Percentiles rank a stretch among this genome's conserved stretches.
These are phyloP conservation scores for Rosa lucieae DNA, from an alignment of 306 rosid genomes.

Conservation along the genomic window DNA sequence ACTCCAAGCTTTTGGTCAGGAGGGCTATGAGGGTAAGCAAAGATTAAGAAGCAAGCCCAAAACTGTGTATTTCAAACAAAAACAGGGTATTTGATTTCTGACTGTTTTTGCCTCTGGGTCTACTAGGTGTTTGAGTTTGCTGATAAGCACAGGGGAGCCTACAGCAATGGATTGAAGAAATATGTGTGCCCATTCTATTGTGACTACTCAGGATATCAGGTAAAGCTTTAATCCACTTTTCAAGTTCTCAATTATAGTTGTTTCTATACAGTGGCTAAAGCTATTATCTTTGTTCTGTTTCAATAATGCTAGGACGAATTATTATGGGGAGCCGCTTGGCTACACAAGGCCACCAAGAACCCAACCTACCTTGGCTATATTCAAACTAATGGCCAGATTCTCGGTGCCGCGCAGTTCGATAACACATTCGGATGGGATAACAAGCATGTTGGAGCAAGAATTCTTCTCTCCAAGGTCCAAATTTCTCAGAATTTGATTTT, in stretches of 20 bases:
- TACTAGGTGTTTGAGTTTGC: constrained; percentile 88
- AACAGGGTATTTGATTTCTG: neutral
- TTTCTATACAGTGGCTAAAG: neutral
- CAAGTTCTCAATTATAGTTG: neutral
- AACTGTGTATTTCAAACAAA: neutral
- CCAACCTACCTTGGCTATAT: constrained; percentile 72
- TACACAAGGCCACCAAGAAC: constrained; percentile 85
- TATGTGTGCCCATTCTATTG: constrained; percentile 86
- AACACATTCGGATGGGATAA: constrained; percentile 96
- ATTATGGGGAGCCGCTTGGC: constrained; percentile 97
- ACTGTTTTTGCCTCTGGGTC: constrained; percentile 3
- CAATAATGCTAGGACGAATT: constrained; percentile 65
- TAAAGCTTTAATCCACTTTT: constrained; percentile 18
- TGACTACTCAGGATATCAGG: constrained; percentile 86
- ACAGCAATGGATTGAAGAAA: constrained; percentile 66
- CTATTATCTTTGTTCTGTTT: neutral
- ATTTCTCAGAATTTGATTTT: neutral
- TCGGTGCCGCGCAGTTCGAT: constrained; percentile 77
- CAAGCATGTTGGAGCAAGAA: constrained; percentile 92
- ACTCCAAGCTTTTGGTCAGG: constrained; percentile 55
- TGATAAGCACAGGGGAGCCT: constrained; percentile 76
- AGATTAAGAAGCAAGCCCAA: neutral
- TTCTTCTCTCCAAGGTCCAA: constrained; percentile 84
- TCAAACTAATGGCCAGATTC: constrained; percentile 71
- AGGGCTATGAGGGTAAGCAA: constrained; percentile 68